Evolutionary conservation across 495 filamentous ascomycete genomes (phyloP).

Genomic region (Penicillium canariense): DNA sequence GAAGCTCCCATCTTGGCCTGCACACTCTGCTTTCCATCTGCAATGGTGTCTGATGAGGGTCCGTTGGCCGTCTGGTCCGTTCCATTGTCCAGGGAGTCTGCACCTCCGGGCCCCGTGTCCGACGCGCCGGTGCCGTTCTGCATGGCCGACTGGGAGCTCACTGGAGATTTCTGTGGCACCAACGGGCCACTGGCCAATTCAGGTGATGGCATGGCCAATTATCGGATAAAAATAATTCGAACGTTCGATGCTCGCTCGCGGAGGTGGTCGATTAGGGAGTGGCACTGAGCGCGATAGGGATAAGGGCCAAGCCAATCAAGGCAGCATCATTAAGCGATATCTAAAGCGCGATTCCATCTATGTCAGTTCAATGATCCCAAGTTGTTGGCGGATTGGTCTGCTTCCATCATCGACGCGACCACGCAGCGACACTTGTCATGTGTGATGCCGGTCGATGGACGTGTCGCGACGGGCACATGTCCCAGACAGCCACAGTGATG

Average conservation of each 20-base stretch:
- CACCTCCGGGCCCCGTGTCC: slow-evolving; percentile 22
- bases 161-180: slow-evolving; percentile 25
- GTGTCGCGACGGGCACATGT: slow-evolving; percentile 28
- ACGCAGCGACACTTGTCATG: slow-evolving; percentile 5
- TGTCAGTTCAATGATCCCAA: slow-evolving; percentile 15
- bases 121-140: slow-evolving; percentile 28
- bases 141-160: slow-evolving; percentile 26
- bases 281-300: slow-evolving; percentile 25
- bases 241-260: slow-evolving; percentile 21
- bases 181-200: slow-evolving; percentile 24
- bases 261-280: slow-evolving; percentile 15
- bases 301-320: slow-evolving; percentile 21
- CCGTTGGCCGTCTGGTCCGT: slow-evolving; percentile 32
- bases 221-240: slow-evolving; percentile 7
- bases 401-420: slow-evolving; percentile 14
- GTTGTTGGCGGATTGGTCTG: background rate
- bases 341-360: slow-evolving; percentile 13
- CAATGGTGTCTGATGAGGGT: slow-evolving; percentile 37
- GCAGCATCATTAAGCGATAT: slow-evolving; percentile 38
- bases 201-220: slow-evolving; percentile 40
- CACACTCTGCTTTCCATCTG: slow-evolving; percentile 58
- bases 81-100: slow-evolving; percentile 23
- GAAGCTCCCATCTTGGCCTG: slow-evolving; percentile 56
- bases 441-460: slow-evolving; percentile 14
- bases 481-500: slow-evolving; percentile 2